phyloP scores from a whole-genome alignment of 108 stramenopile species.

The Fistulifera pelliculosa region DNA sequence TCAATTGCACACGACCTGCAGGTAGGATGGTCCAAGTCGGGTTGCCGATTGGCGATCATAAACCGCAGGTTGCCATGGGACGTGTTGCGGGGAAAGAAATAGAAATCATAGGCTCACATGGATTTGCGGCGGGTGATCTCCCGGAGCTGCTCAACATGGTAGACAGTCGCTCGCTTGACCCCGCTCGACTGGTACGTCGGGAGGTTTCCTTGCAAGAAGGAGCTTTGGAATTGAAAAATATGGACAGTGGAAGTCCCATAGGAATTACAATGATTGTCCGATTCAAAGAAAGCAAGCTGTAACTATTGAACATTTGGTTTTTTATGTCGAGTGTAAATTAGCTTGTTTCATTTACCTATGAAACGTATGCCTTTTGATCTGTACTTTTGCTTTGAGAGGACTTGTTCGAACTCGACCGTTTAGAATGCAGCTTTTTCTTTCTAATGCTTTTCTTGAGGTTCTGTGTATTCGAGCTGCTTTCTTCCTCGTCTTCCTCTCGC shows the following conservation, averaged over 20 bases:
- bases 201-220: conserved; percentile 59
- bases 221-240: conserved; percentile 44
- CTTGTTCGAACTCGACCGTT: too few species aligned
- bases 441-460: conserved; percentile 4
- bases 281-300: conserved; percentile 24
- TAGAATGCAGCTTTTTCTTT: neutral
- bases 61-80: conserved; percentile 58
- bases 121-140: conserved; percentile 50
- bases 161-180: conserved; percentile 26
- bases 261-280: conserved; percentile 67
- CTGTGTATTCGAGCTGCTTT: conserved; percentile 12
- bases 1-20: conserved; percentile 33
- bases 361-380: too few species aligned
- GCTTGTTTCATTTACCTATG: too few species aligned
- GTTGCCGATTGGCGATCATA: conserved; percentile 42
- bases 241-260: conserved; percentile 58
- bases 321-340: too few species aligned
- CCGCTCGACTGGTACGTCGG: conserved; percentile 37
- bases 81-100: conserved; percentile 59
- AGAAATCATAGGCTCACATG: conserved; percentile 67
- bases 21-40: conserved; percentile 74
- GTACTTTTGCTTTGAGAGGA: too few species aligned
- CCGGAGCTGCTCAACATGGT: conserved; percentile 45
- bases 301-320: neutral
- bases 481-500: conserved; percentile 80